Evolutionary conservation across 73 alveolate species (phyloP).

Genomic region (Symbiodinium natans): DNA sequence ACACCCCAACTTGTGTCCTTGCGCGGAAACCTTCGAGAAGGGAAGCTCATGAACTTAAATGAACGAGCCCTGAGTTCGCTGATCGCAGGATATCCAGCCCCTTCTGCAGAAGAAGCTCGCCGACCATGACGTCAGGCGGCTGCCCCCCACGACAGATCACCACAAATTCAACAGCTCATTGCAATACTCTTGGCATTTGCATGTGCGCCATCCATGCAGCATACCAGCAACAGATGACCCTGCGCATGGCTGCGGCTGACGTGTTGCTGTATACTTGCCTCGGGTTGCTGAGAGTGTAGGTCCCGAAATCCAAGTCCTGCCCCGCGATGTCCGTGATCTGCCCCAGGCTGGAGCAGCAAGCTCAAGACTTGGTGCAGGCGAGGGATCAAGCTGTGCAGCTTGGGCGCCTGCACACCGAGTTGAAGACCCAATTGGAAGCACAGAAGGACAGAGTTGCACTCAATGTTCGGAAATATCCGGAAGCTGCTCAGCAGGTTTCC

Average conservation of each 20-base stretch:
- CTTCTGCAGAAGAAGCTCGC: slow-evolving; percentile 47
- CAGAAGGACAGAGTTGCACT: slow-evolving; percentile 86
- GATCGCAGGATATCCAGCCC: slow-evolving; percentile 51
- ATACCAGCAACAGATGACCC: too few species aligned
- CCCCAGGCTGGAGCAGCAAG: background rate
- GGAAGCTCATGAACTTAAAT: too few species aligned
- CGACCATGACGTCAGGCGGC: slow-evolving; percentile 62
- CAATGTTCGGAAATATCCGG: too few species aligned
- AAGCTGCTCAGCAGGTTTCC: too few species aligned
- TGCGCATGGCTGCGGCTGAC: too few species aligned
- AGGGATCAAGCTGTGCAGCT: slow-evolving; percentile 37
- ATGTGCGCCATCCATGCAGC: too few species aligned
- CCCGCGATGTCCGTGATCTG: background rate
- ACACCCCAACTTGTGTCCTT: too few species aligned
- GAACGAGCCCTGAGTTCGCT: too few species aligned
- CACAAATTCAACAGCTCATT: background rate
- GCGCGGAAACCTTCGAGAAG: too few species aligned
- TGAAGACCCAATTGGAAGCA: slow-evolving; percentile 15
- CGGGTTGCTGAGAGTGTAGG: too few species aligned
- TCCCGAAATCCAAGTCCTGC: too few species aligned
- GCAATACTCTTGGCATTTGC: background rate
- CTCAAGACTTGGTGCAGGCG: background rate
- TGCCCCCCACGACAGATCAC: background rate
- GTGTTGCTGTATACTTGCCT: too few species aligned
- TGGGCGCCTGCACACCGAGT: slow-evolving; percentile 51